Evolutionary conservation across 1,284 basidiomycete species (phyloP).

Genomic region (Ceraceosorus guamensis): DNA sequence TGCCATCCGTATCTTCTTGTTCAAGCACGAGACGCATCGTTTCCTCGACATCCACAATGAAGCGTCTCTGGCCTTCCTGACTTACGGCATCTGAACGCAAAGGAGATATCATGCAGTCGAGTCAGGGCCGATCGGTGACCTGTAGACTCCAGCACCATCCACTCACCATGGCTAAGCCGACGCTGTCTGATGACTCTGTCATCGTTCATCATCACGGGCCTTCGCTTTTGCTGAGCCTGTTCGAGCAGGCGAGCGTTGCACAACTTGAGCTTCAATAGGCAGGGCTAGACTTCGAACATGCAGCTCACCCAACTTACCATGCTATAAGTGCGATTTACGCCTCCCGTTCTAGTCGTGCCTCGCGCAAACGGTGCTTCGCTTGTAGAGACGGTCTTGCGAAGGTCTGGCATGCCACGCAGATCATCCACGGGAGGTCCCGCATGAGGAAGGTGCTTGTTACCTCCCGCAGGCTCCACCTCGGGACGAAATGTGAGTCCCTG

Average conservation of each 20-base stretch:
- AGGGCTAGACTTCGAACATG: neutral
- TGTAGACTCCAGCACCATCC: neutral
- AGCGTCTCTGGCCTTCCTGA: conserved; percentile 54
- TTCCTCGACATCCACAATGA: conserved; percentile 97
- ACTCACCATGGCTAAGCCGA: conserved; percentile 43
- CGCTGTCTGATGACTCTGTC: conserved; percentile 39
- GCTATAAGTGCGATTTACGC: conserved; percentile 41
- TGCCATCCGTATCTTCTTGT: conserved; percentile 95
- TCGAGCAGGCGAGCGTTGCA: neutral
- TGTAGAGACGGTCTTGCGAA: neutral
- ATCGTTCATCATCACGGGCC: conserved; percentile 36
- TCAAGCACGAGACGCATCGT: conserved; percentile 92
- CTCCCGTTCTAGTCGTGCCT: conserved; percentile 5
- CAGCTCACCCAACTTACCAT: neutral
- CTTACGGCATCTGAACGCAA: neutral
- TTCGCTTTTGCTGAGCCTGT: conserved; percentile 43
- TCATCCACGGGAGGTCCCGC: conserved; percentile 1
- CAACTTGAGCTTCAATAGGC: too few relatives aligned
- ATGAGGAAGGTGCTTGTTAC: conserved; percentile 6
- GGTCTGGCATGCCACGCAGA: neutral
- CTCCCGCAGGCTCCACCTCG: conserved; percentile 12
- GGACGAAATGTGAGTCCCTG: conserved; percentile 14
- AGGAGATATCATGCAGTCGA: neutral
- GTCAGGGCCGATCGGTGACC: too few relatives aligned
- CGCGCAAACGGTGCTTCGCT: neutral